Evolutionary conservation across 148 eudicot species (phyloP).

Genomic region (Bassia scoparia): DNA sequence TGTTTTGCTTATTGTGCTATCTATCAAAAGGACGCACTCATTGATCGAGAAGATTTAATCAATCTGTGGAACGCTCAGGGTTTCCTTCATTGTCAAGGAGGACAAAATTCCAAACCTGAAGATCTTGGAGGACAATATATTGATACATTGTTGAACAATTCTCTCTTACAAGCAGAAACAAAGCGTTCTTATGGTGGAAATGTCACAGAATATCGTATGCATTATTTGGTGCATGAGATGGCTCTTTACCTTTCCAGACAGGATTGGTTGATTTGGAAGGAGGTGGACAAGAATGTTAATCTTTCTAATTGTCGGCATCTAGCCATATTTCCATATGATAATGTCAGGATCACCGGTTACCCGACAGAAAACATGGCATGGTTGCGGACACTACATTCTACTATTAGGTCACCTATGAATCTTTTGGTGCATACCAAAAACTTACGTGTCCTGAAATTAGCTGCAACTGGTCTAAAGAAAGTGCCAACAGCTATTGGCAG

Average conservation of each 20-base stretch:
- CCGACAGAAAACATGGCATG: slow-evolving; percentile 1
- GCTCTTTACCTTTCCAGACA: slow-evolving; percentile 25
- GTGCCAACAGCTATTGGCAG: slow-evolving; percentile 11
- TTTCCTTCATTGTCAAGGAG: slow-evolving; percentile 17
- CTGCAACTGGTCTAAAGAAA: slow-evolving; percentile 7
- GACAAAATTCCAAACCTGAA: slow-evolving; percentile 18
- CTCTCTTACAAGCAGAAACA: slow-evolving; percentile 17
- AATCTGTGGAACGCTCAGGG: slow-evolving; percentile 29
- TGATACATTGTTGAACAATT: slow-evolving; percentile 22
- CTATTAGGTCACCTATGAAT: neutral
- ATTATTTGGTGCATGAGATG: slow-evolving; percentile 24
- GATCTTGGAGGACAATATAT: slow-evolving; percentile 22
- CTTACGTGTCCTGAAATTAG: slow-evolving; percentile 21
- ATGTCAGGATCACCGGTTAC: neutral
- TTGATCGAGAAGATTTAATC: slow-evolving; percentile 21
- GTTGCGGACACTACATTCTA: slow-evolving; percentile 18
- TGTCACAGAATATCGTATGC: slow-evolving; percentile 17
- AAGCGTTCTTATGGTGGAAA: slow-evolving; percentile 8
- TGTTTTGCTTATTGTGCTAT: slow-evolving; percentile 26
- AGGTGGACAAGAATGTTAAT: neutral
- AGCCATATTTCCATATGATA: slow-evolving; percentile 5
- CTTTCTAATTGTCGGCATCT: slow-evolving; percentile 15
- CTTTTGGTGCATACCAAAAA: slow-evolving; percentile 13
- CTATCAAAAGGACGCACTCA: slow-evolving; percentile 20
- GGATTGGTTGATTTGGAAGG: slow-evolving; percentile 21